Base-by-base conservation (phyloP, 106 monocot genomes). In the Dendrobium chrysotoxum region DNA sequence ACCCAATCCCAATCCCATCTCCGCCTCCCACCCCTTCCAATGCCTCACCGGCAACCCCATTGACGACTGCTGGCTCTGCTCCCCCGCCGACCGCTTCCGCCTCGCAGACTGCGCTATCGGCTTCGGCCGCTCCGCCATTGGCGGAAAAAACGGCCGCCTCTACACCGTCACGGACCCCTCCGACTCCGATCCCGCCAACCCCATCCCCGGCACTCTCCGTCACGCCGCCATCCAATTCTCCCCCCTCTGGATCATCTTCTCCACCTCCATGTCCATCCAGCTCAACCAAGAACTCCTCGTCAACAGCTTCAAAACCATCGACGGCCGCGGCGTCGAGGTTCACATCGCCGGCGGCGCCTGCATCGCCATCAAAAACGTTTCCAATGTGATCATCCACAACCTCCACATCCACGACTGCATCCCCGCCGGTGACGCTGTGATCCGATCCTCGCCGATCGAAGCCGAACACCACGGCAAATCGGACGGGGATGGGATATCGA, bases 401-500 rank as follows among this genome's bases (percentile, higher is more conserved):
- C 26, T 94, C 30, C 84, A 90, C 73, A 75, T 94, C 53, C 91
- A 88, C 85, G 31, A 92, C 88, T 92, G 91, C 86, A 84, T 88
- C 58, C 88, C 90, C 39, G 75, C 90, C 0, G 84, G 88, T 17
- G 73, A 85, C 30, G 86, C 88, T 11, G 78, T 80, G 41, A 85
- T 92, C 16, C 77, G 88, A 17, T 86, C 87, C 15, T 85, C 94
- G 44, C 92, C 91, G 41, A 81, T 83, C n/a, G 84, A 87, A 53
- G 80, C 65, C 38, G 91, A 85, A 7, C 82, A 61, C 80, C 75
- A 89, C 26, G 50, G 82, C 5, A 76, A 20, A 5, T 87, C 91
- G 15, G 91, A 93, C 75, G 93, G 93, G 41, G 93, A 93, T 61
- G 93, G 88, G 44, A 87, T 93, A 55, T 88, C 93, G 25, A 85